These are phyloP conservation scores for Ensete ventricosum DNA, from an alignment of 176 grass and related monocot species.

Conservation along the genomic window DNA sequence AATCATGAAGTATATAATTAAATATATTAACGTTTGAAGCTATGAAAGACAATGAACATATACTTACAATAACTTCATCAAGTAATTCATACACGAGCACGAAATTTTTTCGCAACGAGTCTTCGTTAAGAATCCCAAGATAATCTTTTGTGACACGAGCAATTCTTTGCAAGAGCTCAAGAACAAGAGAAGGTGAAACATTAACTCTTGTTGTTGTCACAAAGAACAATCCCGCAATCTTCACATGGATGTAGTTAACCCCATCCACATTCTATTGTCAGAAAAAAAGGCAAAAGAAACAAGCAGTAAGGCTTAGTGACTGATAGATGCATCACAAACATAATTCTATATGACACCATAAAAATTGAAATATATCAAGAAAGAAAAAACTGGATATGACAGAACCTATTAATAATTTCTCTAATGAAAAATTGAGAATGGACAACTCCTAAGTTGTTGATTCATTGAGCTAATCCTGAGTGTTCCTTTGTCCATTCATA, in stretches of 20 bases:
- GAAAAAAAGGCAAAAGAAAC: slow-evolving; percentile 16
- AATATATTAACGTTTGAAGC: too few relatives aligned
- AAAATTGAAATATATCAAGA: background rate
- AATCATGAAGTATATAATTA: too few relatives aligned
- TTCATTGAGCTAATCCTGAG: too few relatives aligned
- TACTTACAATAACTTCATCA: slow-evolving; percentile 97
- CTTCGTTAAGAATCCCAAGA: slow-evolving; percentile 84
- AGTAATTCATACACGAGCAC: slow-evolving; percentile 96
- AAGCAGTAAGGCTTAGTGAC: slow-evolving; percentile 12
- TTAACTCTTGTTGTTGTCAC: slow-evolving; percentile 94
- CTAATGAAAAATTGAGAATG: too few relatives aligned
- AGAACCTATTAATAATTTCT: too few relatives aligned
- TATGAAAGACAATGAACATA: too few relatives aligned
- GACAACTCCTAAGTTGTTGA: too few relatives aligned
- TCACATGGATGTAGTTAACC: slow-evolving; percentile 96
- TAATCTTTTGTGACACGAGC: slow-evolving; percentile 98
- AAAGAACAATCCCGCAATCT: slow-evolving; percentile 83
- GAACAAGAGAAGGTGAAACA: slow-evolving; percentile 91
- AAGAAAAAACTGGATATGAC: too few relatives aligned
- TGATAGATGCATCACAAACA: slow-evolving; percentile 7
- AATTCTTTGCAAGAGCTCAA: slow-evolving; percentile 98
- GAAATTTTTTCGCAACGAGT: slow-evolving; percentile 88
- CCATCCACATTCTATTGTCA: slow-evolving; percentile 83
- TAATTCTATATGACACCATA: background rate
- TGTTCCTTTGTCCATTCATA: background rate